phyloP scores from a whole-genome alignment of 176 grass and related monocot genomes.

The Oryza longistaminata region DNA sequence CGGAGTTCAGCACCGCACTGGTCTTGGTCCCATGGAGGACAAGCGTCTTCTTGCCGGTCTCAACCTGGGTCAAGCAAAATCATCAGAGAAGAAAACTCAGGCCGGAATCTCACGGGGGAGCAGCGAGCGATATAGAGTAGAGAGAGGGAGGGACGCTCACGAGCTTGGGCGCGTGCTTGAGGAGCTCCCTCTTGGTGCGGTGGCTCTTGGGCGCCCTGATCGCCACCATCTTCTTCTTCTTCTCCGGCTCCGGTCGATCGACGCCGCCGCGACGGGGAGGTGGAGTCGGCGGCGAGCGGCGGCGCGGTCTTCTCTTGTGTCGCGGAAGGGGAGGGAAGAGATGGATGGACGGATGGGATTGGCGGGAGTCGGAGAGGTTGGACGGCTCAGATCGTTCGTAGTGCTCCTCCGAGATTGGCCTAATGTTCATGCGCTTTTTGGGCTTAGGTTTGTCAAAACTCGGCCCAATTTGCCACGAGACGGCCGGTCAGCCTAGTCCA shows the following conservation, averaged over 20 bases:
- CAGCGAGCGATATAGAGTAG: background rate
- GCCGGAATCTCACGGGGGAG: too few relatives aligned
- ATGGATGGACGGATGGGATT: background rate
- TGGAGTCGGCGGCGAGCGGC: background rate
- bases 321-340: background rate
- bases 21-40: constrained; percentile 95
- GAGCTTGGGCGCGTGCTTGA: constrained; percentile 46
- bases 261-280: too few relatives aligned
- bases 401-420: background rate
- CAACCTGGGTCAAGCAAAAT: constrained; percentile 51
- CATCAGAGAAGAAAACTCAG: background rate
- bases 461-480: too few relatives aligned
- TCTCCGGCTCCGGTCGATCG: background rate
- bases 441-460: background rate
- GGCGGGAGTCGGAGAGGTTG: background rate
- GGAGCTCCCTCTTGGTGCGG: constrained; percentile 1
- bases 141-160: constrained; percentile 29
- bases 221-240: constrained; percentile 40
- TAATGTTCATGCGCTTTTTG: background rate
- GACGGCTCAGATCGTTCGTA: background rate
- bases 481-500: too few relatives aligned
- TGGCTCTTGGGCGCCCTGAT: constrained; percentile 63
- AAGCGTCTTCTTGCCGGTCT: constrained; percentile 85
- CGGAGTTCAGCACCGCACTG: constrained; percentile 63
- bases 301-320: background rate